Evolutionary conservation across 495 filamentous ascomycete genomes (phyloP).

Genomic region (Tuber calosporum): DNA sequence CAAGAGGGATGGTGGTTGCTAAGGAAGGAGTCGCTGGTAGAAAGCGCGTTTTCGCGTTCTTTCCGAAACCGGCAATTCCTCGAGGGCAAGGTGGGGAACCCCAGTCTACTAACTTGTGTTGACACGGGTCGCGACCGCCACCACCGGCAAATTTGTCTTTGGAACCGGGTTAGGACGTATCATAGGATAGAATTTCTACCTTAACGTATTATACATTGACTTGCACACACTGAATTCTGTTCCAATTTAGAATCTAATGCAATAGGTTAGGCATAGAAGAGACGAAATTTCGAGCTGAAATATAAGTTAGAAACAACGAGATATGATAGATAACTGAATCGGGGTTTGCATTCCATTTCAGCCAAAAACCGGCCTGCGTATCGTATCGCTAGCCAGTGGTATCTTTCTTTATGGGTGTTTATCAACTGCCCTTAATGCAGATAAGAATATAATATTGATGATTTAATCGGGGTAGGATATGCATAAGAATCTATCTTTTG

Average conservation of each 20-base stretch:
- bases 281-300: not conserved
- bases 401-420: no score
- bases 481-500: no score
- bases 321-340: not conserved
- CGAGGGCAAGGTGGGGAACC: not conserved
- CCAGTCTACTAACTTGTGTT: no score
- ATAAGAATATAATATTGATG: no score
- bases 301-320: not conserved
- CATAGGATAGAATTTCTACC: not conserved
- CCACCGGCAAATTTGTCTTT: not conserved
- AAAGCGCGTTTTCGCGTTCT: not conserved
- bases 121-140: not conserved
- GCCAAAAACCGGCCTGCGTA: not conserved
- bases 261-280: not conserved
- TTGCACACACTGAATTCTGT: not conserved
- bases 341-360: not conserved
- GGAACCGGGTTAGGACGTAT: not conserved
- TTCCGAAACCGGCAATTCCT: not conserved
- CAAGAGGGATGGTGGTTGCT: not conserved
- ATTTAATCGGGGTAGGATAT: no score
- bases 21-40: not conserved
- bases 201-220: no score
- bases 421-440: no score
- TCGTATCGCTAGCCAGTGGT: no score
- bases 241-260: not conserved